These are phyloP conservation scores for Cercospora sp. DNA, from an alignment of 2,329 filamentous ascomycete species.

Conservation along the genomic window DNA sequence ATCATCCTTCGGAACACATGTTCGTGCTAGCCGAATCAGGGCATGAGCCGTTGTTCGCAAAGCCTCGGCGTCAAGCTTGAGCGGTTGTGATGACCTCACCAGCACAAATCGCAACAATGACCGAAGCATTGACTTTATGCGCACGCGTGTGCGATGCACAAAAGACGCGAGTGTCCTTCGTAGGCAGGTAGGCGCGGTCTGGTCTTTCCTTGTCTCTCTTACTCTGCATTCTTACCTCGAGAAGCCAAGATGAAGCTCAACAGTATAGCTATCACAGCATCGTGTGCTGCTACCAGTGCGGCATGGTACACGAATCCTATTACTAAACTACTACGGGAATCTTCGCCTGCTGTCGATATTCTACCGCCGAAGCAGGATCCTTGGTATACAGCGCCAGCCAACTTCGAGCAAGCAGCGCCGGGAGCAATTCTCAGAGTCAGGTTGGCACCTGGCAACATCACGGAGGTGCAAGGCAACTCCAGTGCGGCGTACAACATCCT, in stretches of 20 bases:
- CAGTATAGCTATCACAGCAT: slow-evolving; percentile 1
- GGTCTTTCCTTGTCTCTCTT: neutral
- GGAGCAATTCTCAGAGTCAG: slow-evolving; percentile 41
- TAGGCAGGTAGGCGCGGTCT: slow-evolving; percentile 3
- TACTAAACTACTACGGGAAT: slow-evolving; percentile 16
- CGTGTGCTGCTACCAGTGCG: slow-evolving; percentile 14
- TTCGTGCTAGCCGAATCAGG: slow-evolving; percentile 3
- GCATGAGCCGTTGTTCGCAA: neutral
- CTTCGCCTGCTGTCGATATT: slow-evolving; percentile 18
- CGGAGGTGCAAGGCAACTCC: slow-evolving; percentile 30
- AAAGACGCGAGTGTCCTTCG: neutral
- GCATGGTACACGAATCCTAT: slow-evolving; percentile 21
- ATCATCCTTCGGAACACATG: neutral
- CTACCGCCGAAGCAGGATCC: slow-evolving; percentile 41
- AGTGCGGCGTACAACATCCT: slow-evolving; percentile 36
- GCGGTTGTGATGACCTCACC: slow-evolving; percentile 9
- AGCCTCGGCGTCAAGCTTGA: slow-evolving; percentile 7
- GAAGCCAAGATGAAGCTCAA: slow-evolving; percentile 15
- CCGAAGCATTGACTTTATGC: neutral
- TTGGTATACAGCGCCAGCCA: slow-evolving; percentile 39
- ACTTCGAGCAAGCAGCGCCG: slow-evolving; percentile 33
- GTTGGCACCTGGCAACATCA: slow-evolving; percentile 34
- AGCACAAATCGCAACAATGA: slow-evolving; percentile 6
- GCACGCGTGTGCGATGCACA: neutral
- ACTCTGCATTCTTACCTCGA: neutral